Evolutionary conservation across 257 asterid genomes (phyloP).

Genomic region (Solanum tacnaense): DNA sequence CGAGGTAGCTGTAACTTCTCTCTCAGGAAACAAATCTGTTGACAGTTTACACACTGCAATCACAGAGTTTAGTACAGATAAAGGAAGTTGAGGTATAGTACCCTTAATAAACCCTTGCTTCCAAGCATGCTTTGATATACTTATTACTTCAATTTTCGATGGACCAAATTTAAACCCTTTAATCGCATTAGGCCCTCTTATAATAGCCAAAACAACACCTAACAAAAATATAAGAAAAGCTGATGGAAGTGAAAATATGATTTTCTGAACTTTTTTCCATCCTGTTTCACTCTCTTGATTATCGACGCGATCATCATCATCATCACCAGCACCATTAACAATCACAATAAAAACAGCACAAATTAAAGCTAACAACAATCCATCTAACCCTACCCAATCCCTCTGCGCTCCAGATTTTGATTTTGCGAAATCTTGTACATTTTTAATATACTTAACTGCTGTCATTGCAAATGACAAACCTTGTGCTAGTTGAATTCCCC

Average conservation of each 20-base stretch:
- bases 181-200: slow-evolving; percentile 54
- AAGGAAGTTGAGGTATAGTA: slow-evolving; percentile 63
- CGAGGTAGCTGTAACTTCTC: slow-evolving; percentile 49
- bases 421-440: slow-evolving; percentile 39
- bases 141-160: slow-evolving; percentile 26
- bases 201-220: slow-evolving; percentile 44
- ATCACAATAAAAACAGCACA: slow-evolving; percentile 52
- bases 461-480: slow-evolving; percentile 66
- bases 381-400: slow-evolving; percentile 68
- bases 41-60: slow-evolving; percentile 76
- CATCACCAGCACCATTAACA: slow-evolving; percentile 48
- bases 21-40: slow-evolving; percentile 59
- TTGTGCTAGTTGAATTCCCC: slow-evolving; percentile 85
- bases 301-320: slow-evolving; percentile 1
- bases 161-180: slow-evolving; percentile 58
- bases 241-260: slow-evolving; percentile 44
- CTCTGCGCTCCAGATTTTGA: slow-evolving; percentile 48
- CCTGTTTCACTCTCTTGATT: slow-evolving; percentile 1
- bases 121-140: slow-evolving; percentile 53
- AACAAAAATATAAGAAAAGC: slow-evolving; percentile 48
- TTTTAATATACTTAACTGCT: slow-evolving; percentile 53
- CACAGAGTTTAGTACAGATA: slow-evolving; percentile 64
- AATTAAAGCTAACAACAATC: slow-evolving; percentile 44
- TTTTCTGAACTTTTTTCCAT: slow-evolving; percentile 2
- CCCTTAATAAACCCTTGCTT: slow-evolving; percentile 72